Evolutionary conservation across 1,284 basidiomycete species (phyloP).

Genomic region (Agroathelia rolfsii): DNA sequence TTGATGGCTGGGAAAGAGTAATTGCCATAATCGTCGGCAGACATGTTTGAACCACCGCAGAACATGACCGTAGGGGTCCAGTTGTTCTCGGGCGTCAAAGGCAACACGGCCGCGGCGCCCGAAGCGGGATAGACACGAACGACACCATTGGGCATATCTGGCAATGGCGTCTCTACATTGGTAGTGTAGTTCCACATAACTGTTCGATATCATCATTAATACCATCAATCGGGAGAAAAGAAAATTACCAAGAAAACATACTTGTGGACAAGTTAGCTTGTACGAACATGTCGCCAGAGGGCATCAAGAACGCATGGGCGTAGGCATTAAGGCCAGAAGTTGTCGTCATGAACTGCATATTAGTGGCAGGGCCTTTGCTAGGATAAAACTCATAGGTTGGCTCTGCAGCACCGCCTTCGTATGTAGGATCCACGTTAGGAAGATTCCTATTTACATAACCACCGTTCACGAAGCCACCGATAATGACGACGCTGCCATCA

Average conservation of each 20-base stretch:
- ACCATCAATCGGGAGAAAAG: constrained; percentile 3
- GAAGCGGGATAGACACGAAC: constrained; percentile 89
- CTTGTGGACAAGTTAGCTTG: constrained; percentile 79
- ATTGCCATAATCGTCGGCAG: constrained; percentile 61
- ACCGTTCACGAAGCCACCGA: constrained; percentile 78
- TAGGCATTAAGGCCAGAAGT: constrained; percentile 90
- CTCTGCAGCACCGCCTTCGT: constrained; percentile 55
- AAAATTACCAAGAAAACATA: constrained; percentile 27
- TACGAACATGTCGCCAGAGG: constrained; percentile 75
- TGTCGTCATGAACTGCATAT: constrained; percentile 71
- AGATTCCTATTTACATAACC: constrained; percentile 83
- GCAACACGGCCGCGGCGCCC: constrained; percentile 83
- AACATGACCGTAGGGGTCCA: constrained; percentile 81
- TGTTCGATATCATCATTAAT: constrained; percentile 19
- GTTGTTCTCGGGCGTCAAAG: constrained; percentile 83
- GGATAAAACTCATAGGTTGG: constrained; percentile 81
- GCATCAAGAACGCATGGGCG: constrained; percentile 77
- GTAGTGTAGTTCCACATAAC: constrained; percentile 54
- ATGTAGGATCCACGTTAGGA: constrained; percentile 55
- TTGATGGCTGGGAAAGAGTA: constrained; percentile 57
- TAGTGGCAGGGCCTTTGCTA: constrained; percentile 39
- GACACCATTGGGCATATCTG: constrained; percentile 55
- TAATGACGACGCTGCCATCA: constrained; percentile 60
- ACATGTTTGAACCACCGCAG: constrained; percentile 80
- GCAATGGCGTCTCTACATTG: constrained; percentile 53